These are phyloP conservation scores for Aspergillus ostianus DNA, from an alignment of 495 filamentous ascomycete genomes.

Conservation along the genomic window DNA sequence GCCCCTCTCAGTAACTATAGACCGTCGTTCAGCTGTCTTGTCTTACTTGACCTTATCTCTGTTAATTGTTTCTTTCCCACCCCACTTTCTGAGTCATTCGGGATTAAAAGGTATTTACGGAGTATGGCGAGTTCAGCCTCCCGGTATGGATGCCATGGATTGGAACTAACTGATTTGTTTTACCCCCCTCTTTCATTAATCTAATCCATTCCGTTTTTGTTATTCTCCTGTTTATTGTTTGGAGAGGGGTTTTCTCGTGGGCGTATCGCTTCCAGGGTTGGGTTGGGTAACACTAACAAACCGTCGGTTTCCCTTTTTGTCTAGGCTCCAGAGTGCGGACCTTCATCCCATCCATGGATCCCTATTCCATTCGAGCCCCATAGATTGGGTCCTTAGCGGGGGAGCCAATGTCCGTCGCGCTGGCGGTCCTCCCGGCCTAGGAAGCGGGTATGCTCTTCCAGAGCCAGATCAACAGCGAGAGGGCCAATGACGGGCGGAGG, in stretches of 20 bases:
- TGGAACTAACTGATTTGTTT: neutral
- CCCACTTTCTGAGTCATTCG: neutral
- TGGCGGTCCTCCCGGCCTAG: neutral
- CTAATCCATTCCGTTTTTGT: neutral
- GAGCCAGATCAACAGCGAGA: neutral
- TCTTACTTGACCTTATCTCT: neutral
- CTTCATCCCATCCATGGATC: neutral
- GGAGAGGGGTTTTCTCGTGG: no score
- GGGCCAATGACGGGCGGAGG: slow-evolving; percentile 1
- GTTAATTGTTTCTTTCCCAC: neutral
- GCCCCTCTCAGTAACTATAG: neutral
- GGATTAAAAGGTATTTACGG: neutral
- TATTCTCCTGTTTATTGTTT: neutral
- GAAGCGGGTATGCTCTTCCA: neutral
- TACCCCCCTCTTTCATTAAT: neutral
- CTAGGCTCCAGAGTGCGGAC: no score
- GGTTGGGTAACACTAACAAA: no score
- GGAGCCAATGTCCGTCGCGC: neutral
- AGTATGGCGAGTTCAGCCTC: neutral
- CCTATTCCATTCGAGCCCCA: no score
- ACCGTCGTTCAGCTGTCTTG: neutral
- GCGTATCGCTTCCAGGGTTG: no score
- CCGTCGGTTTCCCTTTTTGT: no score
- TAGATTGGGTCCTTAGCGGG: no score
- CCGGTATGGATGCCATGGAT: no score